Conservation (phyloP, 2,329 filamentous ascomycete genomes). For the Amauroascus verrucosus region DNA sequence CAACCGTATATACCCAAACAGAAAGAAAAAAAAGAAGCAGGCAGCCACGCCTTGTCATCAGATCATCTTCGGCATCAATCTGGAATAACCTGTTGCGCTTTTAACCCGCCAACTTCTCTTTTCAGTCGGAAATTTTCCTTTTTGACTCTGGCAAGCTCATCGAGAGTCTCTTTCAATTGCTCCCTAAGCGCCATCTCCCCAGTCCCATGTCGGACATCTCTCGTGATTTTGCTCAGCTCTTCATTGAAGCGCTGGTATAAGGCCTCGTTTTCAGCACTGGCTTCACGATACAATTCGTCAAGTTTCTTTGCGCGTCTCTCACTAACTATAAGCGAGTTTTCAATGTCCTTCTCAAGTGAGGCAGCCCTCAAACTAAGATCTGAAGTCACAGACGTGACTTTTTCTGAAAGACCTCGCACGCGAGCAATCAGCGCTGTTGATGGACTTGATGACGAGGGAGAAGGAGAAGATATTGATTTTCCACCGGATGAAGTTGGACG, state of each 20-base stretch:
- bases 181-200: constrained; percentile 68
- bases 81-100: constrained; percentile 37
- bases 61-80: neutral
- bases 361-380: constrained; percentile 53
- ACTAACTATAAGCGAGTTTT: constrained; percentile 58
- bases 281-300: constrained; percentile 80
- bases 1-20: neutral
- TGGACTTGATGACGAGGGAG: constrained; percentile 16
- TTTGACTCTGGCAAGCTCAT: constrained; percentile 66
- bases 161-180: constrained; percentile 60
- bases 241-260: constrained; percentile 86
- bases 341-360: constrained; percentile 59
- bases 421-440: constrained; percentile 35
- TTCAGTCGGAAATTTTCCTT: constrained; percentile 78
- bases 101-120: constrained; percentile 66
- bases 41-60: neutral
- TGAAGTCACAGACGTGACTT: constrained; percentile 50
- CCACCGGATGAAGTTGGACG: constrained; percentile 33
- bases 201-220: constrained; percentile 62
- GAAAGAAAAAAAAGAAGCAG: neutral
- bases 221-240: constrained; percentile 75
- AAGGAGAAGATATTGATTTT: constrained; percentile 32
- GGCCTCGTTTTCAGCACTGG: constrained; percentile 81
- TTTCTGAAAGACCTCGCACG: constrained; percentile 57
- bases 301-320: constrained; percentile 72